Evolutionary conservation across 495 filamentous ascomycete genomes (phyloP), one percentile per base, ranked within the genome.

Genomic region (Pyronema omphalodes): DNA sequence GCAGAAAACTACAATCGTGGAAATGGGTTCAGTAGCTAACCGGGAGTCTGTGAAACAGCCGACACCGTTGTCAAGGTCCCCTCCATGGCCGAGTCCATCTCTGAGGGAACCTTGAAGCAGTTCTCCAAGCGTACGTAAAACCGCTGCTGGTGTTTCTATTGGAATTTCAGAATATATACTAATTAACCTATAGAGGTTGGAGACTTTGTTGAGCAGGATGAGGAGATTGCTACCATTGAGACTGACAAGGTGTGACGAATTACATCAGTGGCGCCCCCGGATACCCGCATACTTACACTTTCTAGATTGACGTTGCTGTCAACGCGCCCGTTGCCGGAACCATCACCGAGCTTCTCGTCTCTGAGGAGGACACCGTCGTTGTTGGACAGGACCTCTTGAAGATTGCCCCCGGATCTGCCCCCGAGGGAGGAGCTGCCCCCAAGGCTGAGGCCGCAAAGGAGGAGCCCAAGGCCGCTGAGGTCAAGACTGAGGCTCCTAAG

Each of bases 171-270:
- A 57, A 41, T 56, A 35, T 48, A 40, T 0, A n/a, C 35, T 44
- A 29, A 43, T 29, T 37, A 1, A 49, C 35, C 41, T 57, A 33
- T 50, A 80, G 79, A 93, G 71, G 73, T 94, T 66, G 91, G 91
- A 53, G 93, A 99, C 71, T 91, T 77, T 61, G 88, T 99, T 12
- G 85, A 91, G 71, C 81, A 82, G 64, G 93, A 96, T 64, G 93
- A 99, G 69, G 93, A 96, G 67, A 91, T 99, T 65, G 93, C 91
- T 33, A 94, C 93, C 36, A 99, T 99, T 66, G 91, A 99, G 70
- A 99, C 91, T n/a, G 93, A 99, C 75, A 99, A 99, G 84, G 88
- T 88, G 74, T 57, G 68, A n/a, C 36, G 11, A 11, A 48, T 48
- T 48, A 45, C 49, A 19, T 40, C 35, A 14, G 34, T 11, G 37